Base-by-base conservation (phyloP, 495 filamentous ascomycete species). In the Collariella sp. region DNA sequence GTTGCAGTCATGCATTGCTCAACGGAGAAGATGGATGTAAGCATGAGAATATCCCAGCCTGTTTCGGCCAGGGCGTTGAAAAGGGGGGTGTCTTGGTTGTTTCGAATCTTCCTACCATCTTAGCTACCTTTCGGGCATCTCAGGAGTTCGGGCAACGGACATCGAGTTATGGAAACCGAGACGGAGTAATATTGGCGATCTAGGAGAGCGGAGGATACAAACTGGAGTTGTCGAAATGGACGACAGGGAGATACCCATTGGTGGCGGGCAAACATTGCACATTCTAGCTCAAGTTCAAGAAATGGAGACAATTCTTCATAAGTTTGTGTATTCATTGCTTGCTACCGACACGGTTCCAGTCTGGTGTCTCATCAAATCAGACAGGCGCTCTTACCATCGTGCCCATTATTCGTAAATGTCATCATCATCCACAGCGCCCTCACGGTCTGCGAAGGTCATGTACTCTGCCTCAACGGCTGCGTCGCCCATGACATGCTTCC, bases 401-500 rank as follows among this genome's bases (percentile, higher is more conserved):
- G 4, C 45, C 16, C 50, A 59, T 64, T 39, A 67, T 44, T 68
- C 58, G 46, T 71, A 70, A 26, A 60, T 50, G 22, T 76, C 68
- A 15, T 79, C 76, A 50, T 77, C 79, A 39, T 75, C 70, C 54
- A 60, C 66, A 7, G 68, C 62, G 16, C 69, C 75, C 52, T 80
- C 71, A 23, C 81, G 71, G 20, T 82, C 77, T 15, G 75, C 65
- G 50, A 85, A 85, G 23, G 70, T 69, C 85, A 93, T 87, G 61
- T 89, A 93, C 22, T 67, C 63, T 22, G 60, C 54, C 20, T 67
- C 68, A 16, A 73, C 71, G 3, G 71, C 72, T 39, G 72, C 70
- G 7, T 77, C 74, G 16, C 78, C 81, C 54, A 83, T 71, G 7
- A 89, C 72, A 22, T 67, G 62, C 53, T 76, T 71, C 86, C 87